Evolutionary conservation across 2,329 filamentous ascomycete species (phyloP), one percentile per base, ranked within the genome.

Genomic region (Diaporthe destruens): DNA sequence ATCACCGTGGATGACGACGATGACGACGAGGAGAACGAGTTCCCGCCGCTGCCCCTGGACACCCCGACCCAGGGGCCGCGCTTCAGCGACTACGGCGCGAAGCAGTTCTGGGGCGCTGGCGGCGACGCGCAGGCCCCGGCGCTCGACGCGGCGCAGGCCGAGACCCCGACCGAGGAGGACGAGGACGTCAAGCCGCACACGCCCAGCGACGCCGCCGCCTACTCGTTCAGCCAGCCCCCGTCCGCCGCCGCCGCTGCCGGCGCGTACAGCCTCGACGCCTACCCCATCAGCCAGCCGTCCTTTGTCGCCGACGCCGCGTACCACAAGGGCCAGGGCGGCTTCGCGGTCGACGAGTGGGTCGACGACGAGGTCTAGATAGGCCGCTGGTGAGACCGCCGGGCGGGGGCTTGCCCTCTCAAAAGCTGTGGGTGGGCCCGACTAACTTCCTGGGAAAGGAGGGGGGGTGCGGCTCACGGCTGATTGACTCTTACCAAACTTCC

Each of bases 81-180:
- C 29, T 59, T 59, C 32, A 51, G 44, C 16, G 55, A 51, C 0
- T 11, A 2, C 1, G 51, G 53, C 44, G 23, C 32, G 20, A n/a
- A 53, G 16, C 42, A 49, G 44, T 57, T 57, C 55, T 32, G 6
- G 11, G 25, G 34, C n/a, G n/a, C n/a, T n/a, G n/a, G n/a, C 32
- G 39, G n/a, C 44, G 67, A 69, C 25, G 23, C 42, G 29, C 42
- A 49, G 44, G 25, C 44, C n/a, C 55, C 67, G 12, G 44, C 71
- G 44, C 56, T 76, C 32, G 76, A 76, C 32, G 55, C 75, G 51
- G 76, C 74, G 54, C 74, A 76, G 69, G 59, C 69, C 39, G 69
- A 76, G n/a, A 75, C 76, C 5, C 74, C 75, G 3, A 69, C 66
- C 20, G 72, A 72, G 32, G 42, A 65, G 20, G 61, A n/a, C n/a